phyloP scores from a whole-genome alignment of 2,329 filamentous ascomycete species.

The Alternaria longipes region DNA sequence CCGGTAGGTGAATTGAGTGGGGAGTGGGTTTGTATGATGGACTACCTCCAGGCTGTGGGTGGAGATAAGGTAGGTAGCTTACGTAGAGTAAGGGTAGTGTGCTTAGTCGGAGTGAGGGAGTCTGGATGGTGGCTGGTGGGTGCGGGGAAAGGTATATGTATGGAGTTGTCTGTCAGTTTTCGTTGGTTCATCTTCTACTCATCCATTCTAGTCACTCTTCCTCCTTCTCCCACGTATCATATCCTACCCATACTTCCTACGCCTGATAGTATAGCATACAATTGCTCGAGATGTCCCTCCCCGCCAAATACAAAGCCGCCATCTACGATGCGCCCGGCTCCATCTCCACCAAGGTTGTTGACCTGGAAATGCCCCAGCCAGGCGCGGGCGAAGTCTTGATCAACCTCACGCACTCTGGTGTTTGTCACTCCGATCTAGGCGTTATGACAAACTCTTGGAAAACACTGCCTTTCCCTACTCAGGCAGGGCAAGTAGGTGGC shows the following conservation, averaged over 20 bases:
- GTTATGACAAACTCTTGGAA: constrained; percentile 62
- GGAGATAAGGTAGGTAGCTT: not conserved
- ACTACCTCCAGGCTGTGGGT: not conserved
- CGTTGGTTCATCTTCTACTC: not conserved
- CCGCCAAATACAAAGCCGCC: constrained; percentile 69
- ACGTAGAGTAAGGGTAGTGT: not conserved
- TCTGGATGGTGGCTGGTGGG: not conserved
- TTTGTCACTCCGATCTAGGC: constrained; percentile 70
- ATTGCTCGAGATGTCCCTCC: constrained; percentile 35
- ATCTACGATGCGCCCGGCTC: constrained; percentile 73
- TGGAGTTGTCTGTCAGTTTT: not conserved
- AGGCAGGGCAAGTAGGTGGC: constrained; percentile 70
- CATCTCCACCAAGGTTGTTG: constrained; percentile 70
- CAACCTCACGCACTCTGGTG: constrained; percentile 70
- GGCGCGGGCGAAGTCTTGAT: constrained; percentile 70
- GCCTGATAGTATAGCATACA: not conserved
- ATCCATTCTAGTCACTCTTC: not conserved
- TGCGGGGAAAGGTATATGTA: constrained; percentile 2
- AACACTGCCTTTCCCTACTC: constrained; percentile 66
- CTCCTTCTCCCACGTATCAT: not conserved
- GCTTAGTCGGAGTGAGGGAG: not conserved
- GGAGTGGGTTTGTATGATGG: not conserved
- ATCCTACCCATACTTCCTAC: not conserved
- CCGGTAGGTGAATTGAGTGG: not conserved
- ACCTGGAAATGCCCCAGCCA: constrained; percentile 71